Evolutionary conservation across 2,329 filamentous ascomycete species (phyloP).

Genomic region (Colletotrichum neosansevieriae): DNA sequence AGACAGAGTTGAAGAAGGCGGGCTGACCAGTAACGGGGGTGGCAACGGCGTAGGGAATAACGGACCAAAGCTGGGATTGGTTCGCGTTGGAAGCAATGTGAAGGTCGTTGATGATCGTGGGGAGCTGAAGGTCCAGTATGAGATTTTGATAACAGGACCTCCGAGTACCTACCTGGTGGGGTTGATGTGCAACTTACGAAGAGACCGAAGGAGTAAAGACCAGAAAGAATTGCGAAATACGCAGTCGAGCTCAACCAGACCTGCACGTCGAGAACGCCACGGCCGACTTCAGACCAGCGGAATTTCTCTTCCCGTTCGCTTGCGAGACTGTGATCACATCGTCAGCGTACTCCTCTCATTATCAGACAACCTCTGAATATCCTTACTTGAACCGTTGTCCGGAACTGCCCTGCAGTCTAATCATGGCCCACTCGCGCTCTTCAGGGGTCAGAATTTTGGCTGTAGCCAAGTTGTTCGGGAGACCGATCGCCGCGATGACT

Average conservation of each 20-base stretch:
- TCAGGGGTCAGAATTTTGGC: conserved; percentile 65
- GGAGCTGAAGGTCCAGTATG: conserved; percentile 56
- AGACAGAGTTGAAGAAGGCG: neutral
- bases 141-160: too few relatives aligned
- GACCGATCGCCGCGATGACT: conserved; percentile 61
- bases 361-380: neutral
- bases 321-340: conserved; percentile 37
- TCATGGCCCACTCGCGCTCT: conserved; percentile 63
- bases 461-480: conserved; percentile 68
- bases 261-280: conserved; percentile 71
- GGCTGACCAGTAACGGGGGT: conserved; percentile 63
- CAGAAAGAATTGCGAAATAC: conserved; percentile 70
- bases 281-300: conserved; percentile 70
- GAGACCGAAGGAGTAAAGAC: conserved; percentile 73
- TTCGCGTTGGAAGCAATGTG: conserved; percentile 66
- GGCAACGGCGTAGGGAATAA: conserved; percentile 73
- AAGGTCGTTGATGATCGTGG: conserved; percentile 72
- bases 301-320: conserved; percentile 60
- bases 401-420: conserved; percentile 55
- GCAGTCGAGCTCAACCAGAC: conserved; percentile 73
- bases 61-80: conserved; percentile 71
- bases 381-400: conserved; percentile 49
- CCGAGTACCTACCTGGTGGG: too few relatives aligned
- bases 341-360: neutral
- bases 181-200: conserved; percentile 59